Base-by-base conservation (phyloP, 495 filamentous ascomycete species). In the Tuber microsphaerosporum region DNA sequence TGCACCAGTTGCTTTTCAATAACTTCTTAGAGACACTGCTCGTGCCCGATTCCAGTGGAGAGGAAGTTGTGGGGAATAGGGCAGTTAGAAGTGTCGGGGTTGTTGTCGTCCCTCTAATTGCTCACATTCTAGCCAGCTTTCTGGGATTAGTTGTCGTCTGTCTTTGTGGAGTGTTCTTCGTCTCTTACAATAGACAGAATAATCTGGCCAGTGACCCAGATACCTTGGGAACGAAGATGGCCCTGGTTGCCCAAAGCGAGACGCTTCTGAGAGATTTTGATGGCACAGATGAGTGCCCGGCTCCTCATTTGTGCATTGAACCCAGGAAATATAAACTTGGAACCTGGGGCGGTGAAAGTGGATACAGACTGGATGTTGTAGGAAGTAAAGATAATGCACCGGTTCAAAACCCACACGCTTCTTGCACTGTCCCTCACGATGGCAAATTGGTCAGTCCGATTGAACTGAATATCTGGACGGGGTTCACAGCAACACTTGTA, bases 1-100 rank as follows among this genome's bases (percentile, higher is more conserved):
- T 83, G 1, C 84, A 87, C 34, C 75, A 84, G 48, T 45, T 85
- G 0, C 72, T 87, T 7, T 86, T 88, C 73, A 80, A 19, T 61
- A 79, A 1, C 41, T 84, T 0, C 70, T 86, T 34, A 41, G 34
- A 65, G 73, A 71, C n/a, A 45, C 9, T 51, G 20, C 46, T 51
- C 20, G 46, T 51, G 34, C 34, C 34, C 34, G 34, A 37, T 37
- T 37, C 34, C 34, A 2, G 34, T 2, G 34, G 34, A 37, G 20
- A 34, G 34, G 22, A 3, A 8, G 31, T 41, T 48, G 10, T 2
- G 12, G 69, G n/a, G 76, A 77, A 41, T 19, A 31, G 45, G n/a
- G 72, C 2, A 10, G 68, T 44, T 75, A 79, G 19, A 73, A 20
- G n/a, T 26, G 51, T 4, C 48, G 79, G 31, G 76, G 83, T 48